Evolutionary conservation across 225 moss, liverwort and hornwort species (phyloP).

Genomic region (Climacium dendroides): DNA sequence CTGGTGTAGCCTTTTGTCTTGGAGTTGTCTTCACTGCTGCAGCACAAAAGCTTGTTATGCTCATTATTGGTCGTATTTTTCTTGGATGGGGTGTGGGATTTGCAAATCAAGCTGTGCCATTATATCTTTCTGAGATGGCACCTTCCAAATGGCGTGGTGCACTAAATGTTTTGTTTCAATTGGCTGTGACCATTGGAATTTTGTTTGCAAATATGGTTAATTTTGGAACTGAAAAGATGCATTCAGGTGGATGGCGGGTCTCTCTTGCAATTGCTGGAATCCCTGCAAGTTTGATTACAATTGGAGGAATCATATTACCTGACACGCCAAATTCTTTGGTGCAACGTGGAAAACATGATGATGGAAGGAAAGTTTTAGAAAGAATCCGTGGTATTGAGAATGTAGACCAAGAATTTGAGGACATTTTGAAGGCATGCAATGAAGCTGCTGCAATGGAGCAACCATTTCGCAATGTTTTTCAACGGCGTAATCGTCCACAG

Average conservation of each 20-base stretch:
- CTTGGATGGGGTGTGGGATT: background rate
- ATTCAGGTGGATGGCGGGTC: background rate
- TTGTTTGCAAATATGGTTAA: background rate
- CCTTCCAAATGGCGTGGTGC: background rate
- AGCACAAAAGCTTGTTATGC: background rate
- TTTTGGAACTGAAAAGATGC: background rate
- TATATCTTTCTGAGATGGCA: background rate
- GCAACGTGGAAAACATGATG: background rate
- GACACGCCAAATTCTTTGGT: background rate
- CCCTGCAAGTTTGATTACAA: background rate
- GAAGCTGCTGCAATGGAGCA: background rate
- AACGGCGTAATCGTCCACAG: constrained; percentile 19
- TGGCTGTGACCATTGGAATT: background rate
- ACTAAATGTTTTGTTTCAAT: background rate
- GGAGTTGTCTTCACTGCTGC: background rate
- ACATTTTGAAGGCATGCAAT: background rate
- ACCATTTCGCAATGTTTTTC: background rate
- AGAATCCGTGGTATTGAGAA: background rate
- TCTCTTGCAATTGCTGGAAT: background rate
- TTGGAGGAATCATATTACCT: background rate
- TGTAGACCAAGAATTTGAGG: background rate
- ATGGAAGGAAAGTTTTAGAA: background rate
- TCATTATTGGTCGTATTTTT: background rate
- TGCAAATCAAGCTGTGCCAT: background rate
- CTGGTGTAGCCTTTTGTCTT: background rate